Conservation (phyloP, 495 filamentous ascomycete genomes). For the Filosporella fistucella region DNA sequence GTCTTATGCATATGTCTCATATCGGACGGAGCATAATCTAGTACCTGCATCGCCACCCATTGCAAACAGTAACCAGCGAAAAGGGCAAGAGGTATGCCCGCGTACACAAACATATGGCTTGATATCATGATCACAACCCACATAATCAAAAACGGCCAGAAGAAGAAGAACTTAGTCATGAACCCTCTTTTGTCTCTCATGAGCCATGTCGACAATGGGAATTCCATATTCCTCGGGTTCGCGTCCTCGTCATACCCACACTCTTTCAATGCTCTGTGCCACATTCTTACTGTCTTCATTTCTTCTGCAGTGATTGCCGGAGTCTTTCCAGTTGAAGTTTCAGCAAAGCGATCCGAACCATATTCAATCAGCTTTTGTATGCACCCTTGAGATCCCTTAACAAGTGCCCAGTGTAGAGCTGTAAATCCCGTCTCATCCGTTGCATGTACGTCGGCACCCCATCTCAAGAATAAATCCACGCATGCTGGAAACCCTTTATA, state of each 20-base stretch:
- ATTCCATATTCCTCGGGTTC: slow-evolving; percentile 55
- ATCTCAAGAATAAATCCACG: slow-evolving; percentile 89
- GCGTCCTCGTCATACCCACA: slow-evolving; percentile 80
- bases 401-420: slow-evolving; percentile 92
- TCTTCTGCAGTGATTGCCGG: slow-evolving; percentile 79
- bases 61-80: slow-evolving; percentile 68
- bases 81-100: slow-evolving; percentile 66
- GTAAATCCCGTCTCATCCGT: slow-evolving; percentile 89
- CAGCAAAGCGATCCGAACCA: slow-evolving; percentile 84
- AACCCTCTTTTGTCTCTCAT: slow-evolving; percentile 70
- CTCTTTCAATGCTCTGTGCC: slow-evolving; percentile 79
- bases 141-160: slow-evolving; percentile 78
- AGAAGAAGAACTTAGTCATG: slow-evolving; percentile 83
- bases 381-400: slow-evolving; percentile 81
- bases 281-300: slow-evolving; percentile 79
- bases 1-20: slow-evolving; percentile 87
- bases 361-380: slow-evolving; percentile 92
- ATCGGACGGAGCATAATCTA: slow-evolving; percentile 76
- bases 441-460: slow-evolving; percentile 91
- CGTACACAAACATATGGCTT: slow-evolving; percentile 67
- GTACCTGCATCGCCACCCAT: slow-evolving; percentile 68
- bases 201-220: slow-evolving; percentile 49
- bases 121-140: slow-evolving; percentile 66
- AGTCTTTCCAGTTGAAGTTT: slow-evolving; percentile 82
- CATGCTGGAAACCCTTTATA: slow-evolving; percentile 92